phyloP scores from a whole-genome alignment of 805 yeast species.

The Teunomyces aglyptinius region DNA sequence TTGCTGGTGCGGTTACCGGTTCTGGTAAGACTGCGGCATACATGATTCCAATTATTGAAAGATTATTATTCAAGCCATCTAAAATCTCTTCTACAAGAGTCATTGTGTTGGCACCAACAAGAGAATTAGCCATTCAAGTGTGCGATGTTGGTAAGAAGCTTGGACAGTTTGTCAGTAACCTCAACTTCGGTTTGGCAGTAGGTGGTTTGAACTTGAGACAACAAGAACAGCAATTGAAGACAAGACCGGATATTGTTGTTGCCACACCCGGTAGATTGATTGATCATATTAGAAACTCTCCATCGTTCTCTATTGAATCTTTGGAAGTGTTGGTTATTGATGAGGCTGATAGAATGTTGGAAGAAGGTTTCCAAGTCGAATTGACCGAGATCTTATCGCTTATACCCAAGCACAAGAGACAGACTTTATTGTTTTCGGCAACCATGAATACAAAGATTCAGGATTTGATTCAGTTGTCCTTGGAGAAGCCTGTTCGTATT shows the following conservation, averaged over 20 bases:
- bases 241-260: constrained; percentile 92
- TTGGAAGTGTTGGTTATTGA: constrained; percentile 92
- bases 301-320: constrained; percentile 84
- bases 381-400: constrained; percentile 83
- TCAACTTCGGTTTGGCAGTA: constrained; percentile 92
- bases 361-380: constrained; percentile 97
- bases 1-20: constrained; percentile 99
- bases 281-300: constrained; percentile 94
- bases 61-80: constrained; percentile 84
- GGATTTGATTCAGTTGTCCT: constrained; percentile 80
- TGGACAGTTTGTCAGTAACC: constrained; percentile 68
- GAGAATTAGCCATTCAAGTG: constrained; percentile 97
- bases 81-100: constrained; percentile 88
- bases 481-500: constrained; percentile 86
- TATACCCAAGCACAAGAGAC: constrained; percentile 83
- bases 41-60: constrained; percentile 91
- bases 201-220: constrained; percentile 96
- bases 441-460: constrained; percentile 96
- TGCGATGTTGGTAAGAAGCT: constrained; percentile 88
- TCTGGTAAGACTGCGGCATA: constrained; percentile 99
- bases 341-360: constrained; percentile 99
- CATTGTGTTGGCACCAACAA: constrained; percentile 88
- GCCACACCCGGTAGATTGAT: constrained; percentile 99
- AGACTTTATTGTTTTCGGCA: constrained; percentile 92
- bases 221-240: constrained; percentile 90